Evolutionary conservation across 352 stramenopile genomes (phyloP).

Genomic region (Phytopythium helicoides): DNA sequence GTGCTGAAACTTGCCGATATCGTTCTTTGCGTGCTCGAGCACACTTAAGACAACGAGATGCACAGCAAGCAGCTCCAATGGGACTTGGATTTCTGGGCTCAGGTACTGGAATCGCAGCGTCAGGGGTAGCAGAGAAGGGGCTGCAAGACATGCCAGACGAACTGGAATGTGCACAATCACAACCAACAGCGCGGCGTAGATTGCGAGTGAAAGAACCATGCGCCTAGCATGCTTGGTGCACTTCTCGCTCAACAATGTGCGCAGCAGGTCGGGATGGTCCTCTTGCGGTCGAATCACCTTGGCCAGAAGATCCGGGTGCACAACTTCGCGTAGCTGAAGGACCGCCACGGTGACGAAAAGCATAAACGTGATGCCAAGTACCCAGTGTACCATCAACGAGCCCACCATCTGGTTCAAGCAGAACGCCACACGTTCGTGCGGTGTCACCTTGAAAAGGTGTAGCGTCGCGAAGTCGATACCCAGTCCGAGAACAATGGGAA

Average conservation of each 20-base stretch:
- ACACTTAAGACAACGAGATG: slow-evolving; percentile 95
- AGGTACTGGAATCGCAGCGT: slow-evolving; percentile 91
- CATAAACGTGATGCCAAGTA: slow-evolving; percentile 98
- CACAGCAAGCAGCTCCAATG: slow-evolving; percentile 94
- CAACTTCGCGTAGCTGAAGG: slow-evolving; percentile 93
- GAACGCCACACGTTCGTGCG: slow-evolving; percentile 76
- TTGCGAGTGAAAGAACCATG: slow-evolving; percentile 91
- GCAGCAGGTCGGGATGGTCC: slow-evolving; percentile 95
- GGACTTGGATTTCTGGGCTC: slow-evolving; percentile 93
- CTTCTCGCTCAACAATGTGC: slow-evolving; percentile 93
- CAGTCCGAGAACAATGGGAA: slow-evolving; percentile 93
- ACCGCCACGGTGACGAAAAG: slow-evolving; percentile 96
- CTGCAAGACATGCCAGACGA: slow-evolving; percentile 48
- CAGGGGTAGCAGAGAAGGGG: slow-evolving; percentile 64
- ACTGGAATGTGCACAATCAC: slow-evolving; percentile 89
- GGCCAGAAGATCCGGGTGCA: slow-evolving; percentile 91
- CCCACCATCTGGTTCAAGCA: slow-evolving; percentile 89
- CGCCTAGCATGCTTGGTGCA: slow-evolving; percentile 92
- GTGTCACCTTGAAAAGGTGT: slow-evolving; percentile 80
- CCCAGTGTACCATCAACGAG: slow-evolving; percentile 95
- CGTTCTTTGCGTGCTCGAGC: slow-evolving; percentile 91
- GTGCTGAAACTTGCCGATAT: slow-evolving; percentile 78
- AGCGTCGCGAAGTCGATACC: slow-evolving; percentile 94
- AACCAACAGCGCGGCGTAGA: slow-evolving; percentile 88
- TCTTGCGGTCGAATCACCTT: slow-evolving; percentile 93